Evolutionary conservation across 2,329 filamentous ascomycete species (phyloP).

Genomic region (Apiospora phragmitis): DNA sequence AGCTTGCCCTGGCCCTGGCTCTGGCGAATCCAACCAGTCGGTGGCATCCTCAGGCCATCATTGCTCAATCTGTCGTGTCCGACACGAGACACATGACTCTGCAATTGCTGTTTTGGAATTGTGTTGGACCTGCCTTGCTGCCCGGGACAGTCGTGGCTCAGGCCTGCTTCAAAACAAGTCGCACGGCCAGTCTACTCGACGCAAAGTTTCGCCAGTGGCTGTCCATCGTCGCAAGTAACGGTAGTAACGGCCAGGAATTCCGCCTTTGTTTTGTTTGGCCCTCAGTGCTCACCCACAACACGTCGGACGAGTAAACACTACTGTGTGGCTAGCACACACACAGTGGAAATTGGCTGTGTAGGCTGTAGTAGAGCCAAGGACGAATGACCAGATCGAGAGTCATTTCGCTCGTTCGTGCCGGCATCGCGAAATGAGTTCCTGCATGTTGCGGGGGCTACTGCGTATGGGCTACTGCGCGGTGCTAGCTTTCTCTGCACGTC

Average conservation of each 20-base stretch:
- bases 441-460: neutral
- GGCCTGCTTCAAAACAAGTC: neutral
- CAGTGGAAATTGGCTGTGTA: neutral
- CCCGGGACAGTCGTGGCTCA: neutral
- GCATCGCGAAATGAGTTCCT: slow-evolving; percentile 1
- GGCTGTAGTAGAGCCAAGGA: too few species aligned
- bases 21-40: too few species aligned
- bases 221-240: neutral
- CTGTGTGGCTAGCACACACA: neutral
- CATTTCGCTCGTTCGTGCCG: neutral
- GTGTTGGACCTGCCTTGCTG: neutral
- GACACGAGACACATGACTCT: neutral
- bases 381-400: neutral
- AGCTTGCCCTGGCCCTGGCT: too few species aligned
- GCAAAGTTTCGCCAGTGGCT: neutral
- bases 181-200: neutral
- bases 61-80: neutral
- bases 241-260: neutral
- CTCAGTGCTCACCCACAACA: neutral
- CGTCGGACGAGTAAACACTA: neutral
- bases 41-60: neutral
- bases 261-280: neutral
- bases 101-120: neutral
- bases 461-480: neutral
- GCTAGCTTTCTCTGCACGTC: neutral